phyloP scores from a whole-genome alignment of 495 filamentous ascomycete species.

The Daldinia childiae region DNA sequence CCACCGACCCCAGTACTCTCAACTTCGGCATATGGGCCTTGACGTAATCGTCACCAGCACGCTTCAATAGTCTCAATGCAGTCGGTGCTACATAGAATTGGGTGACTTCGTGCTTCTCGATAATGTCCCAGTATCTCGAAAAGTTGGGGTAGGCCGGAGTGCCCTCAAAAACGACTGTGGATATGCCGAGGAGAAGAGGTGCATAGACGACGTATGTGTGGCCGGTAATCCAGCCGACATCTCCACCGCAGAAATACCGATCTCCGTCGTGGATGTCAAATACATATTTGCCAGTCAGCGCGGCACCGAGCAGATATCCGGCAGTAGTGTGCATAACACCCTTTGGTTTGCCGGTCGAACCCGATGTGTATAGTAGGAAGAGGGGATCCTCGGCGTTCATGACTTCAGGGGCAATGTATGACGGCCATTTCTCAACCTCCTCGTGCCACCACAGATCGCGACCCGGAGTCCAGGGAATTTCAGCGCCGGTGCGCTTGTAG shows the following conservation, averaged over 20 bases:
- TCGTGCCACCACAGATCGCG: constrained; percentile 99
- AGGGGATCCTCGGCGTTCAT: constrained; percentile 95
- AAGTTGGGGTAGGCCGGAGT: constrained; percentile 98
- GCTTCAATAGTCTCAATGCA: constrained; percentile 90
- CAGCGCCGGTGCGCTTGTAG: constrained; percentile 93
- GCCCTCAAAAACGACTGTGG: constrained; percentile 98
- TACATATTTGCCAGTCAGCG: constrained; percentile 95
- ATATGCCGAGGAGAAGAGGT: constrained; percentile 88
- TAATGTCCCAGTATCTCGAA: constrained; percentile 98
- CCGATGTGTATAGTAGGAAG: constrained; percentile 97
- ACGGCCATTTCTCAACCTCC: constrained; percentile 93
- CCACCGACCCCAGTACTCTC: constrained; percentile 93
- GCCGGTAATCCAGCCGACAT: constrained; percentile 99
- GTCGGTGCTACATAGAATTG: constrained; percentile 99
- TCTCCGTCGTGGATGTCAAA: constrained; percentile 97
- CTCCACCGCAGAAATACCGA: constrained; percentile 95
- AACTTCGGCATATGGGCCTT: constrained; percentile 88
- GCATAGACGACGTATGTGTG: constrained; percentile 99
- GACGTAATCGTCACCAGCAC: constrained; percentile 91
- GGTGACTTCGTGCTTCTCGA: constrained; percentile 92
- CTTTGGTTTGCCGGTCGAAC: constrained; percentile 98
- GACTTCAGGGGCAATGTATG: constrained; percentile 84
- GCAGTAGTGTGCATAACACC: constrained; percentile 98
- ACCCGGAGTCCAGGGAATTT: constrained; percentile 88
- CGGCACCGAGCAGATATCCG: constrained; percentile 92